Percentiles rank a stretch among this genome's conserved stretches.
phyloP scores from a whole-genome alignment of 176 grass and related monocot genomes.

The Triticum timopheevii region DNA sequence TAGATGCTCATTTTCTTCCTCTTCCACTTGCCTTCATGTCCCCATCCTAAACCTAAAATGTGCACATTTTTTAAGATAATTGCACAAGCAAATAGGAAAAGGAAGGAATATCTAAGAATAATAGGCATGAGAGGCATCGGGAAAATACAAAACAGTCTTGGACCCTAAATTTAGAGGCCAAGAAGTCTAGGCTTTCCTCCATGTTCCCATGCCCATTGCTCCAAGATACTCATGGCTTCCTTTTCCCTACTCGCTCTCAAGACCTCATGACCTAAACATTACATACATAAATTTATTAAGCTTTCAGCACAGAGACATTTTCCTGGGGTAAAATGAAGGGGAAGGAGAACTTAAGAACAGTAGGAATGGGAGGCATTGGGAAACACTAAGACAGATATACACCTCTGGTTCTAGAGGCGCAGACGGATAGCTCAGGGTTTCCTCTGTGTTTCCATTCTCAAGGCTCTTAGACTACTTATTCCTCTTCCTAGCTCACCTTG shows the following conservation, averaged over 20 bases:
- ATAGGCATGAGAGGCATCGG: constrained; percentile 29
- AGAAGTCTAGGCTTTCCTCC: background rate
- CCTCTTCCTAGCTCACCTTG: constrained; percentile 6
- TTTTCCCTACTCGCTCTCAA: background rate
- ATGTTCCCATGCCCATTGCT: background rate
- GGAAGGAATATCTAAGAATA: background rate
- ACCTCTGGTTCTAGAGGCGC: background rate
- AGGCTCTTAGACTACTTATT: constrained; percentile 19
- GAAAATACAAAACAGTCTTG: background rate
- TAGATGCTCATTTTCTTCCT: background rate
- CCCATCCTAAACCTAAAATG: background rate
- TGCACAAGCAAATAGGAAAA: background rate
- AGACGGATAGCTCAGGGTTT: background rate
- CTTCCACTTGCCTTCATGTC: background rate
- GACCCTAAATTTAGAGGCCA: background rate
- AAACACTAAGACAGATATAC: background rate
- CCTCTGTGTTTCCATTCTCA: constrained; percentile 20
- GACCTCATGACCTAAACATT: background rate
- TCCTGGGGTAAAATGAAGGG: background rate
- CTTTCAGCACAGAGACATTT: background rate
- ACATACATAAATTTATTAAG: background rate
- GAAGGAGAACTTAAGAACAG: constrained; percentile 3
- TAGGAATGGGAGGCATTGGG: constrained; percentile 29
- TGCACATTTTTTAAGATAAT: background rate
- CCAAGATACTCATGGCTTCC: constrained; percentile 12